Base-by-base conservation (phyloP, 805 yeast species). In the Yarrowia alimentaria region DNA sequence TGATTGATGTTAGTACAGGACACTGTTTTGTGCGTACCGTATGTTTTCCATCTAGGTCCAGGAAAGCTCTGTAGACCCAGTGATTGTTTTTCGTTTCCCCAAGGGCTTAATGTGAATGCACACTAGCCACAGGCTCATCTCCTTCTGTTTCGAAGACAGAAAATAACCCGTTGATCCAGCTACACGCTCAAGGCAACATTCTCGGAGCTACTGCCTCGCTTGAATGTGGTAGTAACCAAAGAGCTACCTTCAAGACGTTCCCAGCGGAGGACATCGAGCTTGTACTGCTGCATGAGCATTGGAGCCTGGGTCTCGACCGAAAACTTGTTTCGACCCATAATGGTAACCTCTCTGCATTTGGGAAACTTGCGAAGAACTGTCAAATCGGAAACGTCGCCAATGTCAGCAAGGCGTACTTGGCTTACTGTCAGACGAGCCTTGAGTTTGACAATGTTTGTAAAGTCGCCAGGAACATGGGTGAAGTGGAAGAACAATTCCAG, bases 91-190 rank as follows among this genome's bases (percentile, higher is more conserved):
- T n/a, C n/a, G n/a, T n/a, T n/a, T n/a, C n/a, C n/a, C n/a, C n/a
- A n/a, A n/a, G n/a, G n/a, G n/a, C n/a, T n/a, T n/a, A n/a, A n/a
- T n/a, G n/a, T n/a, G n/a, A n/a, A n/a, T n/a, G n/a, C n/a, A n/a
- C n/a, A n/a, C n/a, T n/a, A n/a, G n/a, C n/a, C n/a, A n/a, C n/a
- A n/a, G n/a, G n/a, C n/a, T n/a, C n/a, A n/a, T n/a, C n/a, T n/a
- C n/a, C 24, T 21, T 21, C 24, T 21, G n/a, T 21, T 9, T 21
- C 24, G 6, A 13, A 24, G n/a, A n/a, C 43, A 37, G n/a, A 37
- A 37, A 12, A 37, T 22, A 0, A 37, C 43, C 43, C 43, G 43
- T n/a, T 37, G 43, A 13, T 37, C 43, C 43, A 37, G 43, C 43
- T 37, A 37, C 43, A 37, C 30, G n/a, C n/a, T n/a, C n/a, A n/a